Evolutionary conservation across 805 yeast species (phyloP).

Genomic region (Kodamaea sagamina): DNA sequence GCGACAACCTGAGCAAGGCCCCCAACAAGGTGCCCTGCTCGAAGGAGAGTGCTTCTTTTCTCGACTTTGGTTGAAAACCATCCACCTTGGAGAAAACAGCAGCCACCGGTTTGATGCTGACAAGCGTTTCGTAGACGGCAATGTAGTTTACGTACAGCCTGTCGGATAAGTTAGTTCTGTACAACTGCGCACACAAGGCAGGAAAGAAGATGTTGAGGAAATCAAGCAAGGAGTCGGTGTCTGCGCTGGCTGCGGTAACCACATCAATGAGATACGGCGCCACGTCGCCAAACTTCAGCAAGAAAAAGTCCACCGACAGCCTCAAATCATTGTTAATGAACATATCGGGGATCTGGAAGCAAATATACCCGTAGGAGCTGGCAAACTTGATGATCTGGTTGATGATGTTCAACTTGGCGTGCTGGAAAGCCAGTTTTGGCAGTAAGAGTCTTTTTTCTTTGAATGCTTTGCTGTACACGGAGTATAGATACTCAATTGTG

Average conservation of each 20-base stretch:
- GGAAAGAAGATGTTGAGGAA: slow-evolving; percentile 57
- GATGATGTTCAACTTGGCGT: slow-evolving; percentile 41
- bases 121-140: slow-evolving; percentile 57
- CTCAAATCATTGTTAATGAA: slow-evolving; percentile 44
- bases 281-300: slow-evolving; percentile 21
- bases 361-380: slow-evolving; percentile 64
- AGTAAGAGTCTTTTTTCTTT: slow-evolving; percentile 45
- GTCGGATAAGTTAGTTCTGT: slow-evolving; percentile 47
- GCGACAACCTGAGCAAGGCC: slow-evolving; percentile 73
- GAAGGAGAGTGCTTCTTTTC: slow-evolving; percentile 48
- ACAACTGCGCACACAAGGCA: slow-evolving; percentile 37
- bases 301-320: slow-evolving; percentile 26
- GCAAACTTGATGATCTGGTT: slow-evolving; percentile 51
- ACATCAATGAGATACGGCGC: slow-evolving; percentile 55
- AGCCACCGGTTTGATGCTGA: slow-evolving; percentile 63
- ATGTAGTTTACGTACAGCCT: slow-evolving; percentile 55
- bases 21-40: slow-evolving; percentile 73
- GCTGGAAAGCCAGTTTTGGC: slow-evolving; percentile 40
- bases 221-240: slow-evolving; percentile 66
- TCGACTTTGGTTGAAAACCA: slow-evolving; percentile 48
- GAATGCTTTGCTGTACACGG: slow-evolving; percentile 45
- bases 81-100: slow-evolving; percentile 57
- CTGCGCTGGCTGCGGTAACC: slow-evolving; percentile 51
- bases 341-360: slow-evolving; percentile 71
- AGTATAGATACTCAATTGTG: slow-evolving; percentile 51